Base-by-base conservation (phyloP, 2,329 filamentous ascomycete species). In the Plenodomus tracheiphilus region DNA sequence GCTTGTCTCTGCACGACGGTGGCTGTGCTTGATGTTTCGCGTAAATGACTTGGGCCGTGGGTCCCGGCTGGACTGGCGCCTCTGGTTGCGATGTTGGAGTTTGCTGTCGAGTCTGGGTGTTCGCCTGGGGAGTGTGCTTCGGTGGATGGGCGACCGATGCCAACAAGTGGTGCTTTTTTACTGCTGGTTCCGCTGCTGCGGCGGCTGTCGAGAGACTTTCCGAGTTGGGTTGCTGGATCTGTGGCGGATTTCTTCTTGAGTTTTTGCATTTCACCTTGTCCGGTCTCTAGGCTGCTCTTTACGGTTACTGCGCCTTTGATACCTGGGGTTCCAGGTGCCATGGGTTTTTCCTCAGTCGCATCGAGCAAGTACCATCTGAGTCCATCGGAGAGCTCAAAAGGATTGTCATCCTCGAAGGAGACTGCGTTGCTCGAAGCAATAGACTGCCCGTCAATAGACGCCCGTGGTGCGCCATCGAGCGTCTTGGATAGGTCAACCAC, bases 311-410 rank as follows among this genome's bases (percentile, higher is more conserved):
- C 96, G 34, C 89, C 90, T 38, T 64, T 64, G 46, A 96, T 81
- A 0, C 93, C 92, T 0, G 94, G 93, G 0, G 93, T 97, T n/a
- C 88, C 87, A 0, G 94, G 94, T 2, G 80, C 80, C 36, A 91
- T 92, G 0, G 91, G 85, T 66, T 96, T 97, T 73, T 99, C 94
- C 73, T 99, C 94, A 2, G 84, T 81, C 0, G 94, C 94, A 68
- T 99, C 93, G 30, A 99, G 86, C 5, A 99, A 82, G 73, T 97
- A 97, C 94, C 94, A 99, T 28, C 93, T 85, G 40, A 99, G 77
- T 2, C 94, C 94, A 64, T 99, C 94, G 0, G 91, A 96, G 11
- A 99, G 81, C 63, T 97, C 92, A 71, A 99, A 99, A 0, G 94
- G 94, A 65, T 99, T 99, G 58, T 97, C 94, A 55, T 96, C 91